These are phyloP conservation scores for Calonectria pseudoreteaudii DNA, from an alignment of 2,329 filamentous ascomycete genomes.

Conservation along the genomic window DNA sequence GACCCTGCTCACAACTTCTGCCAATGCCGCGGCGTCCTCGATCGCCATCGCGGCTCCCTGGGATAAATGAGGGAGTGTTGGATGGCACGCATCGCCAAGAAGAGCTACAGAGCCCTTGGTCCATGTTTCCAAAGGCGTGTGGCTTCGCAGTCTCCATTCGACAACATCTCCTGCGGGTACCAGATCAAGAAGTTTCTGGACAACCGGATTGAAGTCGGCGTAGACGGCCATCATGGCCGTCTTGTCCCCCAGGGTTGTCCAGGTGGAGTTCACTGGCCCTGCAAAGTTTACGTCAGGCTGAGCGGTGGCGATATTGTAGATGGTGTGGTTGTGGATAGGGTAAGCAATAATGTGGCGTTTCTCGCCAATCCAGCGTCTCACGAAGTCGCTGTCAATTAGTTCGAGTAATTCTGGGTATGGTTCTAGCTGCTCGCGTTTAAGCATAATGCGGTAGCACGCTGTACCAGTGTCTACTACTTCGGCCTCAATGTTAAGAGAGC, in stretches of 20 bases:
- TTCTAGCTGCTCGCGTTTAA: not conserved
- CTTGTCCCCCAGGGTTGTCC: constrained; percentile 27
- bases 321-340: constrained; percentile 26
- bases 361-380: constrained; percentile 22
- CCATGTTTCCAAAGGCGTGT: constrained; percentile 23
- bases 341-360: constrained; percentile 28
- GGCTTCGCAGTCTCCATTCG: constrained; percentile 23
- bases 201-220: constrained; percentile 21
- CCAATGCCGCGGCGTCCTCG: not conserved
- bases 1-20: not conserved
- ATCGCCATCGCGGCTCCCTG: not conserved
- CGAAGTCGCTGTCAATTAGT: constrained; percentile 15
- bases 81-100: constrained; percentile 6
- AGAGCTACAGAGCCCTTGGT: constrained; percentile 8
- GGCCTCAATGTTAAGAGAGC: not conserved
- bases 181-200: constrained; percentile 10
- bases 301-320: constrained; percentile 24
- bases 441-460: not conserved
- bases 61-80: not conserved
- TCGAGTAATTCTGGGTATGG: constrained; percentile 13
- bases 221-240: constrained; percentile 26
- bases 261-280: constrained; percentile 16
- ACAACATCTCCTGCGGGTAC: constrained; percentile 16
- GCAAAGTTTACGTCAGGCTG: constrained; percentile 30
- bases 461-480: not conserved